Evolutionary conservation across 495 filamentous ascomycete genomes (phyloP), one percentile per base, ranked within the genome.

Genomic region (Xylaria acuta): DNA sequence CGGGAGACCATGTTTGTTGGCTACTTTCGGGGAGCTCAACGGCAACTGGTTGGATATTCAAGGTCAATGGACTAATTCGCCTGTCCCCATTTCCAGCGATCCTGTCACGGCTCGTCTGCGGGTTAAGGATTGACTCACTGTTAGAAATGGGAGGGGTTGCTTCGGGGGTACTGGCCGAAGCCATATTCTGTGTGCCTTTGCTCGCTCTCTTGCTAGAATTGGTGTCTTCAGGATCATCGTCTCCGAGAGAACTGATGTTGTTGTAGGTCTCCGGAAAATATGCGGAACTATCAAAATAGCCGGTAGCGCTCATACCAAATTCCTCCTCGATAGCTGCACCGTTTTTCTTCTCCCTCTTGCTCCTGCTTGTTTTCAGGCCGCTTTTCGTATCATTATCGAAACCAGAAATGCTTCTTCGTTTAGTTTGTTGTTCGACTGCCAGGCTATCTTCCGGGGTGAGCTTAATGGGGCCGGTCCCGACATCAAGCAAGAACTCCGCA

Each of bases 261-360:
- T 73, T 80, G 60, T 81, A 81, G 25, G 72, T 69, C 0, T 81
- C 83, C 0, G 81, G 80, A 59, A 84, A 79, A 64, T 79, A 84
- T 79, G 82, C 81, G 30, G 84, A 81, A 38, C 74, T 76, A 70
- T 84, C 81, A 63, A 83, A 84, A 20, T 80, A 79, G 3, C 78
- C 80, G 11, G 77, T 77, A 18, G 78, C 78, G 12, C 75, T 65
- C 78, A 80, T 81, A 7, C 53, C 4, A 25, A 74, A 69, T 59
- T 64, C 72, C 20, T 64, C 68, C 11, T 75, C 67, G n/a, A 38
- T 59, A 0, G 67, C 18, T n/a, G 68, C 60, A 56, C 30, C 40
- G 5, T 49, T 41, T n/a, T 45, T 62, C 38, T 40, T 59, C 51
- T 56, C 70, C 45, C 32, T 53, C 45, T 54, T 69, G 64, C 67